Base-by-base conservation (phyloP, 257 asterid genomes). In the Gentiana macrophylla region DNA sequence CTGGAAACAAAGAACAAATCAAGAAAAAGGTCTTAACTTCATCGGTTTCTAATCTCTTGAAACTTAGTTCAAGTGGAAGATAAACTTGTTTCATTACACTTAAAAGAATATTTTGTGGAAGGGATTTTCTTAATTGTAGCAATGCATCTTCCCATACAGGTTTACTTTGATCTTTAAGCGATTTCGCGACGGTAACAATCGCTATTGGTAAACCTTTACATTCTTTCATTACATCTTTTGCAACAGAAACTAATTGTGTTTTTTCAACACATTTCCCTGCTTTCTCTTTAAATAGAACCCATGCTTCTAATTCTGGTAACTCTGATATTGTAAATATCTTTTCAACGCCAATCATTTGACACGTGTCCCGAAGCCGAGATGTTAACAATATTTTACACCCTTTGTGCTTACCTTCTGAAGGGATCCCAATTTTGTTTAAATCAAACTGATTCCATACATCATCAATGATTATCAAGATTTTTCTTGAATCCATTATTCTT, bases 181-280 rank as follows among this genome's bases (percentile, higher is more conserved):
- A 67, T 5, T 8, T 24, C 6, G 66, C 69, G 49, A 76, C 71
- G 1, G 67, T 56, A 45, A 52, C 55, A 24, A 72, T 65, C 33
- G 78, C 76, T 13, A 76, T 48, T 1, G 71, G 78, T 52, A 66
- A 45, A 32, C 76, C 71, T 9, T 35, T 54, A 54, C 78, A 72
- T 60, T 52, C 56, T 13, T 32, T 4, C 3, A 47, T 58, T 12
- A 77, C 64, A 3, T 52, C 36, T 49, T 9, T 32, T 33, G 79
- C 75, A 8, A 38, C 24, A 8, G n/a, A 32, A 12, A 1, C 3
- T 15, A 59, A 7, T 33, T 38, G 24, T 2, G 10, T 12, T 47
- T 55, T 56, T 10, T 77, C 56, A 50, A 47, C 55, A 43, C 45
- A 33, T 5, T 37, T 7, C 1, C 71, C 69, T 3, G 53, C 63